These are phyloP conservation scores for Peniophora sp. DNA, from an alignment of 1,284 basidiomycete species.

Conservation along the genomic window DNA sequence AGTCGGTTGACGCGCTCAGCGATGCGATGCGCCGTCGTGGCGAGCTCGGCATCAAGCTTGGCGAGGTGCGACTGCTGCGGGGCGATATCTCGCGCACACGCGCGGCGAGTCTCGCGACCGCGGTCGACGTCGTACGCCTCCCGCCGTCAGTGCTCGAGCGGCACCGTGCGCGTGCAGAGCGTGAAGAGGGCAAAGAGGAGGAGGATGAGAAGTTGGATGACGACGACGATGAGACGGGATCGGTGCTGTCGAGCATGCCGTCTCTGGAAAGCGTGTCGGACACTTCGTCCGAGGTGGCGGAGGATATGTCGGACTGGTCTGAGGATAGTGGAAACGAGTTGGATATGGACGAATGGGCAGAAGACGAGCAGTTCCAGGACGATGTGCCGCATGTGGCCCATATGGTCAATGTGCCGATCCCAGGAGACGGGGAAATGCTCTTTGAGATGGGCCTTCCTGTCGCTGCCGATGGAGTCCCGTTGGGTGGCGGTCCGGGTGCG, in stretches of 20 bases:
- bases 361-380: neutral
- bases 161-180: neutral
- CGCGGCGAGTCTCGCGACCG: neutral
- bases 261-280: neutral
- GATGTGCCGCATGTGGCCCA: too few relatives aligned
- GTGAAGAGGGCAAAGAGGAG: neutral
- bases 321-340: neutral
- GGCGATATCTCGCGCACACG: neutral
- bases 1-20: neutral
- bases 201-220: neutral
- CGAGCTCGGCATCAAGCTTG: neutral
- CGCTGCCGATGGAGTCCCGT: too few relatives aligned
- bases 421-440: too few relatives aligned
- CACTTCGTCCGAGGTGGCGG: neutral
- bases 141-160: neutral
- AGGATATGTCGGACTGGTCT: neutral
- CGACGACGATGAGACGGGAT: neutral
- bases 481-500: too few relatives aligned
- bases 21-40: neutral
- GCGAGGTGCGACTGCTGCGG: neutral
- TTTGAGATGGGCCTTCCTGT: too few relatives aligned
- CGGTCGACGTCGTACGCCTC: neutral
- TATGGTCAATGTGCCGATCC: too few relatives aligned
- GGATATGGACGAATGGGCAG: neutral
- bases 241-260: neutral